phyloP scores from a whole-genome alignment of 257 asterid species.

The Capsicum rhomboideum region DNA sequence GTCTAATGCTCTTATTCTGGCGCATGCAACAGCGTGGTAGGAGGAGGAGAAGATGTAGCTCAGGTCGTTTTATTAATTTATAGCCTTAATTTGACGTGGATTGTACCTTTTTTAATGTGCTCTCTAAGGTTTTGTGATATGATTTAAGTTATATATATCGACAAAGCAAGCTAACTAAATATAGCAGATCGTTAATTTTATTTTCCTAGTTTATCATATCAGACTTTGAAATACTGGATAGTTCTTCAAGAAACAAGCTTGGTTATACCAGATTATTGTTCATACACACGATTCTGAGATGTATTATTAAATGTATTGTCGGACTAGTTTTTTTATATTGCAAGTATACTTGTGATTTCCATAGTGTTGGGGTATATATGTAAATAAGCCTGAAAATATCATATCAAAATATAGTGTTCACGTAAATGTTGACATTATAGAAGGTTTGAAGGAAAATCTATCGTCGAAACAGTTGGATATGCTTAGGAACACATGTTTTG shows the following conservation, averaged over 20 bases:
- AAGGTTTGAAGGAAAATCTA: not conserved
- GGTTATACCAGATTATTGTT: no score
- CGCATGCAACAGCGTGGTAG: constrained; percentile 67
- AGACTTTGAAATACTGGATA: not conserved
- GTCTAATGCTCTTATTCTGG: constrained; percentile 54
- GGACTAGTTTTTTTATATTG: no score
- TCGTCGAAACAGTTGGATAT: not conserved
- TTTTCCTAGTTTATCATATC: not conserved
- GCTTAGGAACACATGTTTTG: not conserved
- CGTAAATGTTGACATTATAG: not conserved
- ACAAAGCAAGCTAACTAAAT: not conserved
- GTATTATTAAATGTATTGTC: no score
- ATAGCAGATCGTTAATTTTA: not conserved
- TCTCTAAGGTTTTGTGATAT: not conserved
- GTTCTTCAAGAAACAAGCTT: no score
- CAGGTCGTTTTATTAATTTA: constrained; percentile 36
- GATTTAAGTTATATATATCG: not conserved
- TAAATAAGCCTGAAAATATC: not conserved
- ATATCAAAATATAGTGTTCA: not conserved
- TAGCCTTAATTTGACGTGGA: not conserved
- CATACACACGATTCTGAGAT: not conserved
- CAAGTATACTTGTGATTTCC: no score
- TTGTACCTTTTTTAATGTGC: not conserved
- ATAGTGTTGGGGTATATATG: no score
- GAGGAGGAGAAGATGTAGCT: constrained; percentile 58